phyloP scores from a whole-genome alignment of 2,329 filamentous ascomycete species.

The Aulographum hederae region DNA sequence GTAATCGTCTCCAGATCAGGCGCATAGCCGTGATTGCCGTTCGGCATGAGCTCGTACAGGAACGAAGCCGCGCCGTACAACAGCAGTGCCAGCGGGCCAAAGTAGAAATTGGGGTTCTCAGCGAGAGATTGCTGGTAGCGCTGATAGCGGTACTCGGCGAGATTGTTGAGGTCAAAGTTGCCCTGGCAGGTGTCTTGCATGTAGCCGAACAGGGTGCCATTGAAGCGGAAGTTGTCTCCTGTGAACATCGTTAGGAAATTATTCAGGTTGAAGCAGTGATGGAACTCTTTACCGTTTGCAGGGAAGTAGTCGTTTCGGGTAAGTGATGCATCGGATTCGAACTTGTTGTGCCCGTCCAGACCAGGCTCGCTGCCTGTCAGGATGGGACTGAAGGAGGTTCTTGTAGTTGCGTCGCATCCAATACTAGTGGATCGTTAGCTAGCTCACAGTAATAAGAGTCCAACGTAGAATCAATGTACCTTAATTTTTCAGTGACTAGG shows the following conservation, averaged over 20 bases:
- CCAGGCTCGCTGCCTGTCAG: constrained; percentile 21
- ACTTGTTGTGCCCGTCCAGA: constrained; percentile 26
- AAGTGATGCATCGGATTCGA: constrained; percentile 22
- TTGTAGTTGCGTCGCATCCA: too few relatives aligned
- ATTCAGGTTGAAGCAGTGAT: too few relatives aligned
- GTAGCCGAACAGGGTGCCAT: constrained; percentile 20
- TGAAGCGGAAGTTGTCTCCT: constrained; percentile 21
- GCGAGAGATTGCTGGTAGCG: constrained; percentile 19
- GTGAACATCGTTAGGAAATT: too few relatives aligned
- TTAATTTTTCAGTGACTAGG: constrained; percentile 22
- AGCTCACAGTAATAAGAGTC: constrained; percentile 18
- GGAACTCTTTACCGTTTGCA: too few relatives aligned
- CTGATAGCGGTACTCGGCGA: constrained; percentile 20
- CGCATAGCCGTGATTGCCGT: constrained; percentile 13
- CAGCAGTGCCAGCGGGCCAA: constrained; percentile 21
- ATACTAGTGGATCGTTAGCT: too few relatives aligned
- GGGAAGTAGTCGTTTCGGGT: constrained; percentile 23
- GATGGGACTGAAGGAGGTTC: too few relatives aligned
- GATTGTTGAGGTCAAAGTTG: constrained; percentile 18
- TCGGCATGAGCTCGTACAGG: constrained; percentile 24
- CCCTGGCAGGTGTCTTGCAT: constrained; percentile 18
- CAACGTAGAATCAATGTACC: constrained; percentile 26
- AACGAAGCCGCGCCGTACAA: constrained; percentile 24
- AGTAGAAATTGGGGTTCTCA: constrained; percentile 23
- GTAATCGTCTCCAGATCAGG: constrained; percentile 18